Base-by-base conservation (phyloP, 257 asterid species). In the Mitragyna speciosa region DNA sequence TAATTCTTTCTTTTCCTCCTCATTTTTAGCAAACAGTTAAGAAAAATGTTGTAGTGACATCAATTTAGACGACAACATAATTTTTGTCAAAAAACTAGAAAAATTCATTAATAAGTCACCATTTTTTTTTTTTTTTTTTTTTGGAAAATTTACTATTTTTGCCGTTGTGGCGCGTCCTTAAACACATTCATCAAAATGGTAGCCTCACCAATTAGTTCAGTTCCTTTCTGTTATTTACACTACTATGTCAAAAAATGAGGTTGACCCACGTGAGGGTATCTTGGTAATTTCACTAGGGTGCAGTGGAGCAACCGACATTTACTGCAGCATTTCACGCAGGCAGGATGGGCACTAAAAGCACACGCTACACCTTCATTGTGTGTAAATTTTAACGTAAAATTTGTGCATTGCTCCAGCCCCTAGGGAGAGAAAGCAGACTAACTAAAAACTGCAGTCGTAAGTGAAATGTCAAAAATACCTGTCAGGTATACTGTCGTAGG, bases 221-320 rank as follows among this genome's bases (percentile, higher is more conserved):
- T 22, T 30, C 63, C 31, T 39, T 12, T 56, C 11, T 14, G 4
- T 36, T 36, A 41, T 1, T 36, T 36, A 36, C 3, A 36, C 41
- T 36, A 36, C 41, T 36, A 36, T 36, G 41, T n/a, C 2, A 0
- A 12, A 22, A 5, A 41, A 45, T 10, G 8, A 1, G 7, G 24
- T 6, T 0, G 56, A 73, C 2, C 20, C 41, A 66, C 2, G 2
- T 14, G 30, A 59, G 80, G 88, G 80, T 12, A 78, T 16, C 51
- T 41, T 31, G 73, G 90, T 86, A 82, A 65, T 75, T 31, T 45
- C 82, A 83, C 70, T 72, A 59, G 78, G 84, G 71, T 33, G 72
- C 76, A 75, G 12, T n/a, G 86, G 82, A 28, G 87, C 83, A 69
- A 70, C 89, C 71, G 87, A 88, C 88, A 90, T 78, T 73, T 78